phyloP scores from a whole-genome alignment of 805 yeast genomes.

The Torulaspora franciscae region DNA sequence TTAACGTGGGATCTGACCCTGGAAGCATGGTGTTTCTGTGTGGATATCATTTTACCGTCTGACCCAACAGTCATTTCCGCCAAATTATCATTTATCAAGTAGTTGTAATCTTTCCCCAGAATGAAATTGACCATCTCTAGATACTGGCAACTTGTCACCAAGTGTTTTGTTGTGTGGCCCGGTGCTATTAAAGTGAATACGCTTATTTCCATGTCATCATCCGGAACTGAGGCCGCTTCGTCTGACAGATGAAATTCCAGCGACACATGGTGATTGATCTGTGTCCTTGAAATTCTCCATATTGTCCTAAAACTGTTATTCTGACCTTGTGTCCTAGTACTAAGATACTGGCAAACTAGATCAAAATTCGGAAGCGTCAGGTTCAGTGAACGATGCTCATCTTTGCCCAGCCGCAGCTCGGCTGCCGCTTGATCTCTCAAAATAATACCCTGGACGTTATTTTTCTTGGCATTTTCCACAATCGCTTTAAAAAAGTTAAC shows the following conservation, averaged over 20 bases:
- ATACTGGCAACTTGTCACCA: conserved; percentile 21
- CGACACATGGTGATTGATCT: conserved; percentile 11
- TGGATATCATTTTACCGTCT: conserved; percentile 21
- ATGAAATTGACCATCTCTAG: conserved; percentile 18
- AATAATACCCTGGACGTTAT: conserved; percentile 11
- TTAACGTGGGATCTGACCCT: conserved; percentile 22
- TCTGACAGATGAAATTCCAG: conserved; percentile 13
- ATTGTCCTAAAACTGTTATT: conserved; percentile 15
- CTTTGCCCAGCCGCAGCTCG: conserved; percentile 10
- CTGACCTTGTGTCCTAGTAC: conserved; percentile 1
- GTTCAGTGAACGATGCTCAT: conserved; percentile 8
- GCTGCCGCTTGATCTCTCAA: conserved; percentile 16
- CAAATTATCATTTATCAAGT: conserved; percentile 17
- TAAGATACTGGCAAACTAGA: conserved; percentile 4
- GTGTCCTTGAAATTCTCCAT: conserved; percentile 17
- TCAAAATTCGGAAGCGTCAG: conserved; percentile 11
- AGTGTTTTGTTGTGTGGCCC: conserved; percentile 14
- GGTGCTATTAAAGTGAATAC: conserved; percentile 12
- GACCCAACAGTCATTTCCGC: conserved; percentile 21
- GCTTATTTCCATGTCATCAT: conserved; percentile 12
- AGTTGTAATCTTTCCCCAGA: conserved; percentile 18
- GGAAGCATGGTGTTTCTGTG: conserved; percentile 21
- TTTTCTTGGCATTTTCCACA: conserved; percentile 9
- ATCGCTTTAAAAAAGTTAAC: conserved; percentile 7
- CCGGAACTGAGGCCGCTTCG: conserved; percentile 7